A percentile compares a stretch with the other conserved stretches of the same genome.
These are phyloP conservation scores for Strobilomyces dryophilus DNA, from an alignment of 768 basidiomycete species.

Conservation along the genomic window DNA sequence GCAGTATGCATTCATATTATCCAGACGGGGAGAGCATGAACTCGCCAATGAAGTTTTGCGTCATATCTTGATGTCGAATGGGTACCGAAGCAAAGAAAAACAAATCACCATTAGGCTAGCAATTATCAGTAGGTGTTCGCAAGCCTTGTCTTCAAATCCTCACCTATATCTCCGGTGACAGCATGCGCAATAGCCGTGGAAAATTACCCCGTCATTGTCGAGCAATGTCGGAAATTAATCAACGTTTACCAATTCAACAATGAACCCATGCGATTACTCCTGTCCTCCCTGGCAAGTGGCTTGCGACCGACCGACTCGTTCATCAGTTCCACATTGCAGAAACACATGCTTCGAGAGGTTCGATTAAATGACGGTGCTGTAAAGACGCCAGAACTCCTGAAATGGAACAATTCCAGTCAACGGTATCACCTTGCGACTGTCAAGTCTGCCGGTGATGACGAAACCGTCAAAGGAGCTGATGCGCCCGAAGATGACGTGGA, in stretches of 20 bases:
- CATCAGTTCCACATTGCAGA: constrained; percentile 74
- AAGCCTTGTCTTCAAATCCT: neutral
- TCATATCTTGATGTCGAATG: constrained; percentile 72
- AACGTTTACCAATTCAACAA: constrained; percentile 80
- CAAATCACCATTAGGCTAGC: constrained; percentile 75
- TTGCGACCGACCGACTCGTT: constrained; percentile 69
- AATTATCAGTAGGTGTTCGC: constrained; percentile 53
- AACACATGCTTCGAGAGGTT: constrained; percentile 80
- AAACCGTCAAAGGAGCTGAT: constrained; percentile 12
- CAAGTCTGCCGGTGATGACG: constrained; percentile 20
- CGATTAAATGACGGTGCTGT: constrained; percentile 63
- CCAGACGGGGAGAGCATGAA: constrained; percentile 57
- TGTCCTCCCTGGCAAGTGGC: constrained; percentile 71
- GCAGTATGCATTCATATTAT: constrained; percentile 74
- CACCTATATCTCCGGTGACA: constrained; percentile 27
- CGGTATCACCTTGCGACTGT: constrained; percentile 47
- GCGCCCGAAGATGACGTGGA: constrained; percentile 34
- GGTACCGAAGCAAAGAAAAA: constrained; percentile 55
- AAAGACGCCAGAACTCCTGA: constrained; percentile 54
- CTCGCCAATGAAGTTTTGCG: constrained; percentile 71
- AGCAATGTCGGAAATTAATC: constrained; percentile 74
- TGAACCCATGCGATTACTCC: constrained; percentile 74
- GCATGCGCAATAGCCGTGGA: constrained; percentile 68
- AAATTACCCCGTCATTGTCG: constrained; percentile 56
- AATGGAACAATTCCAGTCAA: constrained; percentile 57